Conservation (phyloP, 805 yeast species). For the Lachancea lanzarotensis region DNA sequence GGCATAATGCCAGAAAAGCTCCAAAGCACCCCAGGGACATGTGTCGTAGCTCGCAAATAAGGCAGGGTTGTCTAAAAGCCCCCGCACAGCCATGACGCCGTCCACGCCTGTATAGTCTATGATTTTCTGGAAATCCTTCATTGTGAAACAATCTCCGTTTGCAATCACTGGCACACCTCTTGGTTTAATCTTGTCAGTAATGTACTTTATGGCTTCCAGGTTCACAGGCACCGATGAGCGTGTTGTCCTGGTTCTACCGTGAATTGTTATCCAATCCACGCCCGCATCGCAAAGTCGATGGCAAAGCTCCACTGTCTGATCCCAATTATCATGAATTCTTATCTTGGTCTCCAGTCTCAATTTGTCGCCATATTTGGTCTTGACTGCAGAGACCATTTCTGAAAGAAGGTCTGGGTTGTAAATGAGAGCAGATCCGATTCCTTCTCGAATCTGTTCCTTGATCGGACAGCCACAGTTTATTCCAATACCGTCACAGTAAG, state of each 20-base stretch:
- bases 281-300: constrained; percentile 74
- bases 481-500: constrained; percentile 89
- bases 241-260: constrained; percentile 82
- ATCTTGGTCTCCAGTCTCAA: constrained; percentile 89
- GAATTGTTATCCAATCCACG: constrained; percentile 89
- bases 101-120: constrained; percentile 65
- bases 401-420: constrained; percentile 73
- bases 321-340: constrained; percentile 70
- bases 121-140: constrained; percentile 59
- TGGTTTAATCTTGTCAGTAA: constrained; percentile 39
- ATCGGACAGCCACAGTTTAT: constrained; percentile 98
- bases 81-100: constrained; percentile 96
- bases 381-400: constrained; percentile 77
- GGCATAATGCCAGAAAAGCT: constrained; percentile 71
- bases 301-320: constrained; percentile 69
- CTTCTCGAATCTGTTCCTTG: constrained; percentile 88
- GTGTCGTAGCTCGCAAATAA: constrained; percentile 64
- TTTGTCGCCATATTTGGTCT: constrained; percentile 59
- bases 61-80: constrained; percentile 80
- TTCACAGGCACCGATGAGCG: constrained; percentile 80
- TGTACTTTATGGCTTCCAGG: constrained; percentile 66
- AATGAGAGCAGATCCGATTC: constrained; percentile 96
- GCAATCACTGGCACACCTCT: constrained; percentile 85
- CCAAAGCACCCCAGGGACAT: constrained; percentile 91
- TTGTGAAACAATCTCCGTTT: constrained; percentile 85